Evolutionary conservation across 768 basidiomycete genomes (phyloP).

Genomic region (Lepiota brunneoincarnata): DNA sequence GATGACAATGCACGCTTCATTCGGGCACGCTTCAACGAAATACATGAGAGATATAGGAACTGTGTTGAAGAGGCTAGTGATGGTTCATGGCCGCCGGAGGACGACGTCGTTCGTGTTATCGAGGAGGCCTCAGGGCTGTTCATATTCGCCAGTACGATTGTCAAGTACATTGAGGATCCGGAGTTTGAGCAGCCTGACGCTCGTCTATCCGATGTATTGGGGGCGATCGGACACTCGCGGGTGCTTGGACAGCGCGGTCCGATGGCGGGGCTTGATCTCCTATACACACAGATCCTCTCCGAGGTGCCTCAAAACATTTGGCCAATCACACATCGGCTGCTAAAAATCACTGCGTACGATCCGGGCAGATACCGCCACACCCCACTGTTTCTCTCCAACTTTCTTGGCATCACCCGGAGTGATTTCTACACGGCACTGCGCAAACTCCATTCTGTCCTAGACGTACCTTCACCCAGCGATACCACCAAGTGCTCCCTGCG

Average conservation of each 20-base stretch:
- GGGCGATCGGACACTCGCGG: no score
- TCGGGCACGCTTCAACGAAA: no score
- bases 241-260: neutral
- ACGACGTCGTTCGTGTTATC: neutral
- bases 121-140: no score
- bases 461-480: neutral
- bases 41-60: no score
- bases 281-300: neutral
- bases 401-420: neutral
- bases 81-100: no score
- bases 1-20: no score
- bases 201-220: no score
- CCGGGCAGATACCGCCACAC: neutral
- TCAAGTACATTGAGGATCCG: no score
- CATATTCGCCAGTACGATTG: no score
- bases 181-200: no score
- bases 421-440: neutral
- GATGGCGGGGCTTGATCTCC: neutral
- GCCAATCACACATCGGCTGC: neutral
- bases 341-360: neutral
- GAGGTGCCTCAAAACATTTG: neutral
- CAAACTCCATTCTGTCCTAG: neutral
- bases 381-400: neutral
- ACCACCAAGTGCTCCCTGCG: neutral
- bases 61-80: no score